Evolutionary conservation across 2,329 filamentous ascomycete species (phyloP).

Genomic region (Colletotrichum sp.): DNA sequence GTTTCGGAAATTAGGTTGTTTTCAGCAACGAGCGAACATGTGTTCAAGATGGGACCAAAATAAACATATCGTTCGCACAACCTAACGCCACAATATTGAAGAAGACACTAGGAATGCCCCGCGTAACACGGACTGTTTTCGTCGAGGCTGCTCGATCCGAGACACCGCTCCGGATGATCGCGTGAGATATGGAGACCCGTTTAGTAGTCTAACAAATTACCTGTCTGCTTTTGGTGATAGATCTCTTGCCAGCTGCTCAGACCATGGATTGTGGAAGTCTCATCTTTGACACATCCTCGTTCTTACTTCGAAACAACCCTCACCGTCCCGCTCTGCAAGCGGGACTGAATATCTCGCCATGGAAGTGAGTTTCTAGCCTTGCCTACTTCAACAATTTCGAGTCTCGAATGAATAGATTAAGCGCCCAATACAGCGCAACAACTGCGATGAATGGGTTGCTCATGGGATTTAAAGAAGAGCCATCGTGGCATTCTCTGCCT

Average conservation of each 20-base stretch:
- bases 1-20: not conserved
- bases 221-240: not conserved
- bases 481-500: not conserved
- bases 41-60: not conserved
- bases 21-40: not conserved
- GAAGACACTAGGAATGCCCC: not conserved
- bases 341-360: too few species aligned
- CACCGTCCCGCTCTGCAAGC: too few species aligned
- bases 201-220: not conserved
- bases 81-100: not conserved
- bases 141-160: not conserved
- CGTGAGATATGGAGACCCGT: not conserved
- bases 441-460: not conserved
- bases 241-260: not conserved
- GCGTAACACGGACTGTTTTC: not conserved
- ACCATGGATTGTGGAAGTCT: not conserved
- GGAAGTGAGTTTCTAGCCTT: too few species aligned
- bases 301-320: not conserved
- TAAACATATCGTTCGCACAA: not conserved
- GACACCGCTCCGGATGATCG: not conserved
- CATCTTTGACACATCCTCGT: not conserved
- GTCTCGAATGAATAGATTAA: rapidly evolving
- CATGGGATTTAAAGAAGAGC: not conserved
- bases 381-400: not conserved
- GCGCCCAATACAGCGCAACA: not conserved